These are phyloP conservation scores for Pythium aquatile DNA, from an alignment of 352 stramenopile species.

Conservation along the genomic window DNA sequence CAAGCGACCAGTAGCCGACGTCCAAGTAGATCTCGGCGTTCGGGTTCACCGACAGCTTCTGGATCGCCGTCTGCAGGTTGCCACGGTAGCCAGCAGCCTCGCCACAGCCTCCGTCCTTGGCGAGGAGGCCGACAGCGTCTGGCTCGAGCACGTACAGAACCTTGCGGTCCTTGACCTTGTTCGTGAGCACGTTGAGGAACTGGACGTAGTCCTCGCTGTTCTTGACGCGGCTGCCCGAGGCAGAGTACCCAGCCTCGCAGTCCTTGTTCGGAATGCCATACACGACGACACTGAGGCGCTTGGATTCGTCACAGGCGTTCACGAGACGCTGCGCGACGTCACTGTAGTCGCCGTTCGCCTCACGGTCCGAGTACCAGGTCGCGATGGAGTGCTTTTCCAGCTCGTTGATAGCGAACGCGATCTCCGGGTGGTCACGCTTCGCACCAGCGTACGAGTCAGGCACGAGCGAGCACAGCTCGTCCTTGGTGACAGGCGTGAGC, in stretches of 20 bases:
- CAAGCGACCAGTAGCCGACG: conserved; percentile 59
- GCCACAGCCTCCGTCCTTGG: conserved; percentile 37
- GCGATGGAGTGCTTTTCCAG: conserved; percentile 56
- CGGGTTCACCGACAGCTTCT: conserved; percentile 46
- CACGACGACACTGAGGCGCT: conserved; percentile 53
- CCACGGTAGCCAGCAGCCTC: conserved; percentile 40
- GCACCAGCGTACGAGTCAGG: conserved; percentile 43
- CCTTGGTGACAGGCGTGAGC: conserved; percentile 20
- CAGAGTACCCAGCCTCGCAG: conserved; percentile 55
- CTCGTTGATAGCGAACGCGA: conserved; percentile 44
- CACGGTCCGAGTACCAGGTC: conserved; percentile 68
- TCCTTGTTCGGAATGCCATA: conserved; percentile 72
- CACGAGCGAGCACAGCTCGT: conserved; percentile 52
- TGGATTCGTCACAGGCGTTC: conserved; percentile 33
- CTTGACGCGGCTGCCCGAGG: conserved; percentile 29
- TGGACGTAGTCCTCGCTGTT: conserved; percentile 44
- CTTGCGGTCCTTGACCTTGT: conserved; percentile 44
- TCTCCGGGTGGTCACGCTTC: conserved; percentile 43
- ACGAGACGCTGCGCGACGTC: conserved; percentile 32
- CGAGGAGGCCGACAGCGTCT: conserved; percentile 53
- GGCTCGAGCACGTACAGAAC: conserved; percentile 69
- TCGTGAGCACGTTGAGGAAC: conserved; percentile 43
- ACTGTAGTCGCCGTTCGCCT: conserved; percentile 37
- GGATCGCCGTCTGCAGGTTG: conserved; percentile 53
- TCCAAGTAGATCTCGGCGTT: conserved; percentile 68